These are phyloP conservation scores for Fusarium palustre DNA, from an alignment of 2,329 filamentous ascomycete species.

Conservation along the genomic window DNA sequence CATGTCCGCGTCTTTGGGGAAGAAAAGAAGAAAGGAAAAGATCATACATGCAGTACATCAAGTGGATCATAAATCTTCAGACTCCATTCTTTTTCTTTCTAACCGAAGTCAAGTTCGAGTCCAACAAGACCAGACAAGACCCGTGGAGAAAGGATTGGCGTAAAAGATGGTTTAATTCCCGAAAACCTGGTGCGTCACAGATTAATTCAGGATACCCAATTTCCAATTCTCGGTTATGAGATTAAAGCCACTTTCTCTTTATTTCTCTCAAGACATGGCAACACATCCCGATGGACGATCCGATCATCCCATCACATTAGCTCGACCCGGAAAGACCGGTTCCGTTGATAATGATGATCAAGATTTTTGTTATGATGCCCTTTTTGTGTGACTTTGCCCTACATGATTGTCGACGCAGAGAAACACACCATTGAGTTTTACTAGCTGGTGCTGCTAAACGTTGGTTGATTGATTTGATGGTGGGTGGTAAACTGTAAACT, in stretches of 20 bases:
- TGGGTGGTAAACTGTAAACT: background rate
- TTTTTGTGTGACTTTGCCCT: slow-evolving; percentile 22
- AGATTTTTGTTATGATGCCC: background rate
- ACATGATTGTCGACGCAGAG: slow-evolving; percentile 15
- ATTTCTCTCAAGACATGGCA: background rate
- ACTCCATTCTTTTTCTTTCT: slow-evolving; percentile 22
- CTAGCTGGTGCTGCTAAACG: background rate
- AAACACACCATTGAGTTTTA: slow-evolving; percentile 18
- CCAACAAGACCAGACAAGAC: slow-evolving; percentile 10
- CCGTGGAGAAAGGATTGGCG: slow-evolving; percentile 19
- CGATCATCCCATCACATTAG: background rate
- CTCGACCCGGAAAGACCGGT: slow-evolving; percentile 26
- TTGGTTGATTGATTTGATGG: background rate
- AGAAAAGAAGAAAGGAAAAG: background rate
- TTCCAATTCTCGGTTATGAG: slow-evolving; percentile 13
- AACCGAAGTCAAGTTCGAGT: background rate
- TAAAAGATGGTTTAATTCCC: slow-evolving; percentile 25
- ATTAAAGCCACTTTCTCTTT: slow-evolving; percentile 38
- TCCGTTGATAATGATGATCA: slow-evolving; percentile 1
- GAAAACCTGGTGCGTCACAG: slow-evolving; percentile 39
- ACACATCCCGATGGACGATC: slow-evolving; percentile 1
- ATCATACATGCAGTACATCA: background rate
- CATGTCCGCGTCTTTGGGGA: background rate
- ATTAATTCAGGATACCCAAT: slow-evolving; percentile 18
- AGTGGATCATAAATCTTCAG: slow-evolving; percentile 25